Percentiles rank a stretch among this genome's conserved stretches.
Evolutionary conservation across 306 rosid species (phyloP).

Genomic region (Inga leiocalycina): DNA sequence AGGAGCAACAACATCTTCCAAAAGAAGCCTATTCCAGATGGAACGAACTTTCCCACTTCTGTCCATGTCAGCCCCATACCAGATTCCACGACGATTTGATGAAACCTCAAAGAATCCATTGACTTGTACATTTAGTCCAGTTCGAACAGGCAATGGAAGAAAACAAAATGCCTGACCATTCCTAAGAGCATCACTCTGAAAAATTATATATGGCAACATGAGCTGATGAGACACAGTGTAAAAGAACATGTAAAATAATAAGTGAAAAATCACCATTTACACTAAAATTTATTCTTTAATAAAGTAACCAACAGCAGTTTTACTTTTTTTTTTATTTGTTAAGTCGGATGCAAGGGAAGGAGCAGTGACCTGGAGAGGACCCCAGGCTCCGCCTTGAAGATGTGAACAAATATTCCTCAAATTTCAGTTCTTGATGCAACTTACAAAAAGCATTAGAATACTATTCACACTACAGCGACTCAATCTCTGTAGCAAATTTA

Average conservation of each 20-base stretch:
- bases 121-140: conserved; percentile 89
- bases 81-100: conserved; percentile 97
- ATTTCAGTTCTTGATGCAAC: conserved; percentile 2
- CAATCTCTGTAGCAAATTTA: background rate
- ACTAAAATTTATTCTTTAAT: conserved; percentile 27
- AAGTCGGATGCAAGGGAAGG: conserved; percentile 13
- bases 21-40: conserved; percentile 88
- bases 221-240: conserved; percentile 34
- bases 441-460: conserved; percentile 17
- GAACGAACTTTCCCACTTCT: conserved; percentile 97
- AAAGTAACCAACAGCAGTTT: background rate
- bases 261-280: conserved; percentile 21
- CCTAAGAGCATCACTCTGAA: conserved; percentile 71
- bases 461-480: background rate
- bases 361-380: conserved; percentile 5
- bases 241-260: conserved; percentile 29
- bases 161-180: conserved; percentile 93
- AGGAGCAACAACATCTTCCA: conserved; percentile 88
- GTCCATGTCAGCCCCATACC: conserved; percentile 99
- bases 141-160: conserved; percentile 93
- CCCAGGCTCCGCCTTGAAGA: conserved; percentile 28
- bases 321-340: background rate
- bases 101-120: conserved; percentile 97
- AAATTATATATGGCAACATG: conserved; percentile 43
- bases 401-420: conserved; percentile 18